Percentiles rank a stretch among this genome's conserved stretches.
Evolutionary conservation across 2,329 filamentous ascomycete species (phyloP).

Genomic region (Clarireedia homoeocarpa): DNA sequence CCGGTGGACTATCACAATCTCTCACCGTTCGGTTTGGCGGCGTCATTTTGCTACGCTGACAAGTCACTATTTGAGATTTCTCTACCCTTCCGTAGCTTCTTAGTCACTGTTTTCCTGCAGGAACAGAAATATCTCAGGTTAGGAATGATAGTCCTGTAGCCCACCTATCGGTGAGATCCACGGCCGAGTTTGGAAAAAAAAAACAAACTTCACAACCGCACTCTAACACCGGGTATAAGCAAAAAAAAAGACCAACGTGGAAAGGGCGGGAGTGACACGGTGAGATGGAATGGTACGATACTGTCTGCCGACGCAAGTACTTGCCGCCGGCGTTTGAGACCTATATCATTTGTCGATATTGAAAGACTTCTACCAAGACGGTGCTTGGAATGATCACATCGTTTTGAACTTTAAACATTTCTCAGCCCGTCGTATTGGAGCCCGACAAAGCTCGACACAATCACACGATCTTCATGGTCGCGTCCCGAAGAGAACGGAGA

Average conservation of each 20-base stretch:
- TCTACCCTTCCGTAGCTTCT: neutral
- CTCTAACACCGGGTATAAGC: neutral
- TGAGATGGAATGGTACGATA: neutral
- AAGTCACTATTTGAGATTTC: neutral
- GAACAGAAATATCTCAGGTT: neutral
- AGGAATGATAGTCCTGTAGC: neutral
- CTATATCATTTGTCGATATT: neutral
- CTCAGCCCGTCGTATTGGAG: neutral
- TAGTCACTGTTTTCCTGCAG: neutral
- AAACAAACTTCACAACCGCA: neutral
- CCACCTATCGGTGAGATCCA: neutral
- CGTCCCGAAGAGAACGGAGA: neutral
- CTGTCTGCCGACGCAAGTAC: neutral
- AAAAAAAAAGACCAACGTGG: neutral
- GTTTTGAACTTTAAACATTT: neutral
- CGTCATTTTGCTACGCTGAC: neutral
- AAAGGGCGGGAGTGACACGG: neutral
- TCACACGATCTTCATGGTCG: too few species aligned
- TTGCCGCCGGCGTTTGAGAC: conserved; percentile 3
- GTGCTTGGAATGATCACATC: neutral
- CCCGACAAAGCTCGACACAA: neutral
- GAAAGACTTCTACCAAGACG: neutral
- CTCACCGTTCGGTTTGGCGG: neutral
- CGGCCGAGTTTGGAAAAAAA: neutral
- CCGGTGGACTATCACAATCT: neutral